Base-by-base conservation (phyloP, 1,284 basidiomycete species). In the Rhodotorula sp. region DNA sequence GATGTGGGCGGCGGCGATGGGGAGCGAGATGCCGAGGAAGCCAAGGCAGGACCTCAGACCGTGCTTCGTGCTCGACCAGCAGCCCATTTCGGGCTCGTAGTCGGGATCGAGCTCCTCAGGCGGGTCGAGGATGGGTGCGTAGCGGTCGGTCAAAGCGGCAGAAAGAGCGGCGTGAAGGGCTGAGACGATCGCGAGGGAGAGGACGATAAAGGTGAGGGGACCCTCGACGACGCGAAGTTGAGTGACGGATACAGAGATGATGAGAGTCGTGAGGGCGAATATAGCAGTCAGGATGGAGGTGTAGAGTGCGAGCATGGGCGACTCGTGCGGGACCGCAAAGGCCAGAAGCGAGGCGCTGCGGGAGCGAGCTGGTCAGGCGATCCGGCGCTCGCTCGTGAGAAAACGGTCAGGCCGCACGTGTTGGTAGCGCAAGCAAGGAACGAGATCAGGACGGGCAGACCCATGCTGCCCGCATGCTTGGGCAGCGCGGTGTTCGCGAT, bases 151-250 rank as follows among this genome's bases (percentile, higher is more conserved):
- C 40, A 72, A 46, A 2, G 61, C 47, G 26, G 71, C 68, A 2
- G 70, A 67, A 37, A 65, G 46, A 51, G 64, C 67, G 28, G 71
- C 65, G 69, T 73, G 73, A 2, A 69, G 22, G 11, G 56, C 51
- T 13, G 67, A 67, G 55, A 64, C 60, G 60, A 73, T 65, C 46
- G 63, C 59, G 48, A 75, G 66, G 5, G 54, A 62, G 56, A 73
- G 52, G 53, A 71, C 57, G 60, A 75, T 51, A 31, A 66, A 59
- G 30, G 65, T 72, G 54, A 75, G 65, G 16, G 59, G 56, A 24
- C 64, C 62, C 31, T 75, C 73, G 61, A 65, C 59, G 54, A 58
- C 65, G 66, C 73, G 71, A 11, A 75, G 71, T 34, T 72, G 73
- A 1, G 68, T 70, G 22, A 73, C 71, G 20, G 67, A 59, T 50